These are phyloP conservation scores for Diplodia seriata DNA, from an alignment of 2,329 filamentous ascomycete genomes.

Conservation along the genomic window DNA sequence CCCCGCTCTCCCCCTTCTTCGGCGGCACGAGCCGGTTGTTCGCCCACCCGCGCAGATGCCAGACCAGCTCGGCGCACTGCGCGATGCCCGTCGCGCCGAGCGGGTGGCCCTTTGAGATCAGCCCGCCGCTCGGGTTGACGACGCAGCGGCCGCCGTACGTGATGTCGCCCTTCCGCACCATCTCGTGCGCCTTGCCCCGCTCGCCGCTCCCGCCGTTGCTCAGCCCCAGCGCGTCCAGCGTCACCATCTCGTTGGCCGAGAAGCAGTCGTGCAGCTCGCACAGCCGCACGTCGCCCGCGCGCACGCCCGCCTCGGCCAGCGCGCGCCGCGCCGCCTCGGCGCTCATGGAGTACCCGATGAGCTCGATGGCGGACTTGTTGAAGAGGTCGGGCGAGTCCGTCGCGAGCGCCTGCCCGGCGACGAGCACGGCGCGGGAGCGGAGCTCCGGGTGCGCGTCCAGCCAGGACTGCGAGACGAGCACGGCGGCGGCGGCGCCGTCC, in stretches of 20 bases:
- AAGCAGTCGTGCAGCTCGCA: constrained; percentile 98
- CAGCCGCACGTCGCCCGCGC: constrained; percentile 74
- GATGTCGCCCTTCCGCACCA: constrained; percentile 85
- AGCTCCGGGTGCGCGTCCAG: constrained; percentile 84
- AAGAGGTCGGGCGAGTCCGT: constrained; percentile 84
- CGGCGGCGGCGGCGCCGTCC: constrained; percentile 86
- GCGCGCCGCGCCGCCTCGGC: constrained; percentile 72
- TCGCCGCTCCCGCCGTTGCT: constrained; percentile 58
- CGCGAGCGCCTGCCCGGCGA: constrained; percentile 86
- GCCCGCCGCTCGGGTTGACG: constrained; percentile 90
- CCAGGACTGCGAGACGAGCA: constrained; percentile 88
- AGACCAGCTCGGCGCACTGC: constrained; percentile 92
- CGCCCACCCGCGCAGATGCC: constrained; percentile 95
- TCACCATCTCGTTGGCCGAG: constrained; percentile 91
- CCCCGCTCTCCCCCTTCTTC: constrained; percentile 56
- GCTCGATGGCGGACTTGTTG: constrained; percentile 80
- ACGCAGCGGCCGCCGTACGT: constrained; percentile 85
- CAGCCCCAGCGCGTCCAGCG: constrained; percentile 84
- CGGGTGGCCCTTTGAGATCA: constrained; percentile 96
- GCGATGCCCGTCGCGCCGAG: constrained; percentile 93
- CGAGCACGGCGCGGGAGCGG: constrained; percentile 79
- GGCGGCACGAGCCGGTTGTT: constrained; percentile 77
- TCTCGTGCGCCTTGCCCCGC: constrained; percentile 83
- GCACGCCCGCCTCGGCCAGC: constrained; percentile 73
- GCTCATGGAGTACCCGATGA: constrained; percentile 89